phyloP scores from a whole-genome alignment of 2,329 filamentous ascomycete genomes.

The Fusarium sp. region DNA sequence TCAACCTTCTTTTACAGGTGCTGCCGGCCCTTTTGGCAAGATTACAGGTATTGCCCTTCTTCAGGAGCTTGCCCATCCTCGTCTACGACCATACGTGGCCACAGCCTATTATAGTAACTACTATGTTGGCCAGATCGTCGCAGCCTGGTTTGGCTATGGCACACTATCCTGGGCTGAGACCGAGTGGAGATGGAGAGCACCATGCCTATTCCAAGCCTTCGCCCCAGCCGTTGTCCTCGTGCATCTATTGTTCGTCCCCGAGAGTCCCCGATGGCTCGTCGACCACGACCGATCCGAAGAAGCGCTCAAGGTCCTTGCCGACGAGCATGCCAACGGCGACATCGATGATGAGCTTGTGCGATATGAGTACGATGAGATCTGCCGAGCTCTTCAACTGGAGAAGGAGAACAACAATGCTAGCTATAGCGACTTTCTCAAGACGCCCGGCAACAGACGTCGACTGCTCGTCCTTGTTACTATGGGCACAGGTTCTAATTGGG shows the following conservation, averaged over 20 bases:
- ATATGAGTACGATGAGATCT: slow-evolving; percentile 75
- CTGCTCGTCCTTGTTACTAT: slow-evolving; percentile 72
- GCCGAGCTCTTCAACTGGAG: slow-evolving; percentile 71
- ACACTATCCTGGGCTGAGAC: slow-evolving; percentile 12
- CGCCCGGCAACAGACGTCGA: slow-evolving; percentile 74
- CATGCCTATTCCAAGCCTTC: slow-evolving; percentile 37
- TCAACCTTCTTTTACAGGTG: neutral
- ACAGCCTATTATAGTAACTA: slow-evolving; percentile 37
- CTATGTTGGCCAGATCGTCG: slow-evolving; percentile 33
- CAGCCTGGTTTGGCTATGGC: slow-evolving; percentile 34
- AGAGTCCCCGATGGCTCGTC: slow-evolving; percentile 57
- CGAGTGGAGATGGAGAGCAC: slow-evolving; percentile 39
- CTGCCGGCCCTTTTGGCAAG: slow-evolving; percentile 26
- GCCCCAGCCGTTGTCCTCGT: slow-evolving; percentile 32
- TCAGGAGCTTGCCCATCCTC: slow-evolving; percentile 36
- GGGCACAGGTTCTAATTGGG: slow-evolving; percentile 76
- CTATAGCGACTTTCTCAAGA: slow-evolving; percentile 72
- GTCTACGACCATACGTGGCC: slow-evolving; percentile 29
- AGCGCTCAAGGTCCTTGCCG: slow-evolving; percentile 68
- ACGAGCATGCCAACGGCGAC: slow-evolving; percentile 75
- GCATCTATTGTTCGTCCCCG: slow-evolving; percentile 55
- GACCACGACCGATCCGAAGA: slow-evolving; percentile 53
- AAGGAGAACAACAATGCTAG: slow-evolving; percentile 63
- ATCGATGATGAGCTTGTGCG: slow-evolving; percentile 70
- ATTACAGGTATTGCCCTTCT: slow-evolving; percentile 31